Evolutionary conservation across 2,329 filamentous ascomycete species (phyloP).

Genomic region (Arthrinium puccinioides): DNA sequence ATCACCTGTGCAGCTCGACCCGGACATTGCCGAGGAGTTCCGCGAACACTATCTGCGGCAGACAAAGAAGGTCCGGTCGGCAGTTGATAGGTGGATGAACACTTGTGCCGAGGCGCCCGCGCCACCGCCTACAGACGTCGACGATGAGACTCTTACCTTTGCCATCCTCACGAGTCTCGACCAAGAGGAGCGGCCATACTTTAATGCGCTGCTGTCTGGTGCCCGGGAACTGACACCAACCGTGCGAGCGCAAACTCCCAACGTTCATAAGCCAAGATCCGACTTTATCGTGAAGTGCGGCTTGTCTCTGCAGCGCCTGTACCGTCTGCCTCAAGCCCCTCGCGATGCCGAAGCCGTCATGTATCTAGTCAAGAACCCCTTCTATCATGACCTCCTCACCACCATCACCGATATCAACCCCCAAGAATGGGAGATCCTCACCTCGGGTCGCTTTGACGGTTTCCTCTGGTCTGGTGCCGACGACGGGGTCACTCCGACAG

Average conservation of each 20-base stretch:
- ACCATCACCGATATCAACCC: slow-evolving; percentile 82
- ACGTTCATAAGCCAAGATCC: slow-evolving; percentile 52
- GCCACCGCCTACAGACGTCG: slow-evolving; percentile 78
- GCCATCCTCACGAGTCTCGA: slow-evolving; percentile 86
- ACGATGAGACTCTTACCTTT: slow-evolving; percentile 89
- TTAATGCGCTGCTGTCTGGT: slow-evolving; percentile 69
- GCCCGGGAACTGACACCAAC: slow-evolving; percentile 48
- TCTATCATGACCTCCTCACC: slow-evolving; percentile 77
- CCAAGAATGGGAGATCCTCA: slow-evolving; percentile 95
- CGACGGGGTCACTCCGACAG: slow-evolving; percentile 29
- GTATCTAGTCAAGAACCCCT: slow-evolving; percentile 76
- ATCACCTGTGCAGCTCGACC: slow-evolving; percentile 71
- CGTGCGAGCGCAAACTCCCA: slow-evolving; percentile 61
- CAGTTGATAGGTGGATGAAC: slow-evolving; percentile 84
- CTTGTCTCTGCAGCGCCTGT: slow-evolving; percentile 75
- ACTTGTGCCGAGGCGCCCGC: slow-evolving; percentile 68
- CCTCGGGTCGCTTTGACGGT: slow-evolving; percentile 88
- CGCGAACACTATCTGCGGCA: slow-evolving; percentile 87
- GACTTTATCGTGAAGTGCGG: slow-evolving; percentile 70
- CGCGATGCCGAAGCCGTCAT: slow-evolving; percentile 81
- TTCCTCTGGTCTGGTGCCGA: slow-evolving; percentile 93
- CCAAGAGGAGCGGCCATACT: slow-evolving; percentile 67
- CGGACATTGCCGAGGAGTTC: slow-evolving; percentile 90
- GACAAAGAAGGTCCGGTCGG: slow-evolving; percentile 85
- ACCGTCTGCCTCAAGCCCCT: slow-evolving; percentile 64